These are phyloP conservation scores for Aurantiochytrium sp. DNA, from an alignment of 108 stramenopile genomes.

Conservation along the genomic window DNA sequence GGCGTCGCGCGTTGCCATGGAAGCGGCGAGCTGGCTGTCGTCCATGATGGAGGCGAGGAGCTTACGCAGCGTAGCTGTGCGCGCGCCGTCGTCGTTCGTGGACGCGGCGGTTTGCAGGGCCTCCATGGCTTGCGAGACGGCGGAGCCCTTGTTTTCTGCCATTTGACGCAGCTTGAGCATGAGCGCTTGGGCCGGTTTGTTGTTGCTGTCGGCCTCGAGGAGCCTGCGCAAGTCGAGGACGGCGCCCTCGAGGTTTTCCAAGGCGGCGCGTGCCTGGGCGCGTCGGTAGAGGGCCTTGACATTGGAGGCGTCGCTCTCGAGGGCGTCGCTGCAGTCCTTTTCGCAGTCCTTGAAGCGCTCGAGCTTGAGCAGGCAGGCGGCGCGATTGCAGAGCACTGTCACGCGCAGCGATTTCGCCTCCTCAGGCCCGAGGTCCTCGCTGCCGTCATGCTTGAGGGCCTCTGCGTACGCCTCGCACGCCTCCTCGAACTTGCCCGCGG, in stretches of 20 bases:
- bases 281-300: slow-evolving; percentile 31
- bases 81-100: not conserved
- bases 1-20: not conserved
- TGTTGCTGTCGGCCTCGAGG: not conserved
- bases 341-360: not conserved
- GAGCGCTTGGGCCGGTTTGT: not conserved
- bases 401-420: not conserved
- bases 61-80: not conserved
- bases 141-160: not conserved
- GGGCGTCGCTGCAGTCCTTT: not conserved
- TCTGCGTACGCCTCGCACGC: not conserved
- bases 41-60: not conserved
- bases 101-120: not conserved
- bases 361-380: not conserved
- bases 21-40: not conserved
- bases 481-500: not conserved
- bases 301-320: slow-evolving; percentile 23
- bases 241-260: not conserved
- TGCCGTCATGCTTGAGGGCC: not conserved
- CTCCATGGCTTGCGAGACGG: not conserved
- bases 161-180: not conserved
- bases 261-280: slow-evolving; percentile 5
- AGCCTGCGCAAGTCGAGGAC: not conserved
- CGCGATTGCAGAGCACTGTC: slow-evolving; percentile 24
- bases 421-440: not conserved